Evolutionary conservation across 1,284 basidiomycete genomes (phyloP), one percentile per base, ranked within the genome.

Genomic region (Irpex sp.): DNA sequence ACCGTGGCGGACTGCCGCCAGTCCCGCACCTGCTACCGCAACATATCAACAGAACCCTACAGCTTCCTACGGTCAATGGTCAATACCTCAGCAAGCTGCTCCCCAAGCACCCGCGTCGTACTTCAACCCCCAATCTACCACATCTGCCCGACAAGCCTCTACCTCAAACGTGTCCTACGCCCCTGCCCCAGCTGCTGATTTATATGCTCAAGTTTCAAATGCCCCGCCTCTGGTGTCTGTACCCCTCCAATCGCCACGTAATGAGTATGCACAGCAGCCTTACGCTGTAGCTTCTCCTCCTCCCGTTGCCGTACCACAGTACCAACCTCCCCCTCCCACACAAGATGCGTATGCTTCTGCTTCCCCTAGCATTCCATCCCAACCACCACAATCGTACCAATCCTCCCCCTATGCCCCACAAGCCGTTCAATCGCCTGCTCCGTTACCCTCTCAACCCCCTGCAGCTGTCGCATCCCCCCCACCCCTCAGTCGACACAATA

Each of bases 1-100:
- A 2, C 77, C 83, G 37, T 90, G 90, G 88, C 79, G 84, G 61
- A 68, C 81, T 5, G 68, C 78, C 19, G 72, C 75, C 33, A 50
- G 49, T 43, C 61, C 66, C 61, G 61, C 67, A 51, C 49, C 21
- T 26, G 53, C 21, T 17, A 33, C 11, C 9, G 21, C 53, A 35
- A 35, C 13, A 6, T 55, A 55, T 59, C 60, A 68, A 46, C 65
- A 68, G 7, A 58, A 68, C 8, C 53, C 63, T 5, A 33, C 65
- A 1, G 9, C 68, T 15, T 61, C 70, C 19, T 70, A 72, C 60
- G 63, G 57, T 9, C 73, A 74, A 54, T 73, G 70, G 70, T 72
- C 72, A 26, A 62, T 55, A 53, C 61, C 74, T 31, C 72, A 74
- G 11, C 76, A 75, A 61, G 43, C 65, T 8, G 55, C 61, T 55